A percentile compares a stretch with the other conserved stretches of the same genome.
Evolutionary conservation across 768 basidiomycete genomes (phyloP).

Genomic region (Suillus subluteus): DNA sequence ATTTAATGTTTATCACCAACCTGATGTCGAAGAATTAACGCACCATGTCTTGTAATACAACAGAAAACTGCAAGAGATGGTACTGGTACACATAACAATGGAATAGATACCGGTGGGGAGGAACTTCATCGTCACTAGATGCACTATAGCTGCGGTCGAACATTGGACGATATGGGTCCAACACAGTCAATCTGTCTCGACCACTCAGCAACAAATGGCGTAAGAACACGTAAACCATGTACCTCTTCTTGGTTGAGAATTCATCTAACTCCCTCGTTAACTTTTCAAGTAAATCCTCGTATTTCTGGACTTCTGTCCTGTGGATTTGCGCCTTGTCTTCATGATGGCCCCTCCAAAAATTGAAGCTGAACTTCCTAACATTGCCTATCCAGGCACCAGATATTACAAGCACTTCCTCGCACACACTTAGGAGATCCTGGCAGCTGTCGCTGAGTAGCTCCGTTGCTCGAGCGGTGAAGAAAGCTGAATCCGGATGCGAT

Average conservation of each 20-base stretch:
- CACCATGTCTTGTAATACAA: constrained; percentile 38
- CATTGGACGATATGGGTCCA: constrained; percentile 62
- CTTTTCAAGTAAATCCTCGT: constrained; percentile 41
- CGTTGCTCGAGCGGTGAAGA: constrained; percentile 46
- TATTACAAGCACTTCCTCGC: constrained; percentile 43
- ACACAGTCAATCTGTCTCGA: constrained; percentile 45
- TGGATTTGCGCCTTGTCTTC: constrained; percentile 36
- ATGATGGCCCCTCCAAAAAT: constrained; percentile 38
- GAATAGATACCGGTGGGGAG: constrained; percentile 72
- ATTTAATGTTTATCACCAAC: neutral
- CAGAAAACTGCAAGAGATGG: constrained; percentile 45
- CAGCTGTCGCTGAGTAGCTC: constrained; percentile 56
- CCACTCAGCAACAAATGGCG: constrained; percentile 7
- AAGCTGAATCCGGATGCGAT: constrained; percentile 49
- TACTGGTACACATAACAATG: constrained; percentile 75
- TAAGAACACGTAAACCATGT: constrained; percentile 9
- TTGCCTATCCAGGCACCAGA: constrained; percentile 55
- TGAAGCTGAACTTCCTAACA: constrained; percentile 39
- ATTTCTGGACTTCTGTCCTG: constrained; percentile 38
- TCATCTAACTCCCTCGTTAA: constrained; percentile 42
- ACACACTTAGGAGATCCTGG: constrained; percentile 51
- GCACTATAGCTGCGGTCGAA: constrained; percentile 44
- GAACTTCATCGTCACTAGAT: constrained; percentile 41
- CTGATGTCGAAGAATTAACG: constrained; percentile 14
- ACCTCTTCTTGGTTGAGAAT: constrained; percentile 60